Evolutionary conservation across 495 filamentous ascomycete species (phyloP), one percentile per base, ranked within the genome.

Genomic region (Jackrogersella minutella): DNA sequence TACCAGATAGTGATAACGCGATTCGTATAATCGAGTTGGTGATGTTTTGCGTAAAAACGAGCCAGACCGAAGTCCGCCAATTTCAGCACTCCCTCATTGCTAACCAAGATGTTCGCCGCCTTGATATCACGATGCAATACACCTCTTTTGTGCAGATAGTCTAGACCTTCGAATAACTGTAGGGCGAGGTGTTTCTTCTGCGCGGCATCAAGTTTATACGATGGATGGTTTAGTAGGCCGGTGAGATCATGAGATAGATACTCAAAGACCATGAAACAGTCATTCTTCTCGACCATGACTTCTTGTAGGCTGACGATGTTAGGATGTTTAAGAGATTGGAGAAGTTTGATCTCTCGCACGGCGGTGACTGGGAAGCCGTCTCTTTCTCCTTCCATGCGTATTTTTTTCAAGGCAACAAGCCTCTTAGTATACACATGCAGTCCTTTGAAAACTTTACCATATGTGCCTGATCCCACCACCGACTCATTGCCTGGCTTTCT

Each of bases 191-290:
- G 88, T 75, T 99, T 99, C 75, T 96, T 97, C 67, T 97, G 93
- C 0, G 89, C 84, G 8, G 87, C 81, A 10, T 94, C 91, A 11
- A 99, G 86, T 44, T 90, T 89, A 75, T 96, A 98, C 5, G 89
- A 91, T 3, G 96, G 96, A 73, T 99, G 96, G 69, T 98, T 98
- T 61, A 99, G 88, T 36, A 86, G 74, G 14, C 84, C 84, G 4
- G 81, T 83, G 55, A 83, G 68, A 43, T 99, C 96, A 73, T 99
- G 96, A 14, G 94, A 94, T 24, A 97, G 86, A 73, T 99, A 99
- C 73, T 99, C 96, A 65, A 99, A 99, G 7, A 99, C 96, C 96
- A 99, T 99, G 79, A 95, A 98, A 77, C 96, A 99, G 75, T 98
- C 94, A 73, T 97, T 97, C 66, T 88, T 88, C 78, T 99, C 96